Evolutionary conservation across 495 filamentous ascomycete species (phyloP).

Genomic region (Hypoxylon lienhwacheense): DNA sequence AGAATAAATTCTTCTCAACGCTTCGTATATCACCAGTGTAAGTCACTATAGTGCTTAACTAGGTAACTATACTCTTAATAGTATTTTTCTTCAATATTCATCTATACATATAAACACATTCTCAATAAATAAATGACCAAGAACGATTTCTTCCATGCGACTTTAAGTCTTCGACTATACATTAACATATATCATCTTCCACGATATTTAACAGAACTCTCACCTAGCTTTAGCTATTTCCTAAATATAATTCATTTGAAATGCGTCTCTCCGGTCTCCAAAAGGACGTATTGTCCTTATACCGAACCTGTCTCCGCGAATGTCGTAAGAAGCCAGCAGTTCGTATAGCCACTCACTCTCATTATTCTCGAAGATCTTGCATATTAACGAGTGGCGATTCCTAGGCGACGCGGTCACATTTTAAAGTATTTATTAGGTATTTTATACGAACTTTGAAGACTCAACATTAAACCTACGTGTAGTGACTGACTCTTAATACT

Average conservation of each 20-base stretch:
- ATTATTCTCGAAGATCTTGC: neutral
- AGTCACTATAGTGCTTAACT: too few species aligned
- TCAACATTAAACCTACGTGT: too few species aligned
- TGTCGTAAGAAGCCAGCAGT: conserved; percentile 79
- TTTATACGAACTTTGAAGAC: too few species aligned
- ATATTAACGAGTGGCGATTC: conserved; percentile 18
- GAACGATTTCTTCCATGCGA: too few species aligned
- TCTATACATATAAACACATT: too few species aligned
- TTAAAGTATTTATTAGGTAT: conserved; percentile 48
- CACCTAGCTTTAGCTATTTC: neutral
- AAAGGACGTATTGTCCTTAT: conserved; percentile 81
- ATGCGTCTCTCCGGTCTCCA: conserved; percentile 86
- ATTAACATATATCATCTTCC: too few species aligned
- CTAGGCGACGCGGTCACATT: conserved; percentile 47
- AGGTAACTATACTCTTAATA: too few species aligned
- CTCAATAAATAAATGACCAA: too few species aligned
- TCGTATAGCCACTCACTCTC: conserved; percentile 34
- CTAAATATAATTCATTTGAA: conserved; percentile 2
- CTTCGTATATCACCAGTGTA: too few species aligned
- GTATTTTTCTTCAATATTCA: too few species aligned
- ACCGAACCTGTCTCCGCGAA: conserved; percentile 80
- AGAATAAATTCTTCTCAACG: too few species aligned
- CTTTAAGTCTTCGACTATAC: too few species aligned
- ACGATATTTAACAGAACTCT: neutral
- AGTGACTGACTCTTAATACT: neutral